phyloP scores from a whole-genome alignment of 352 stramenopile species.

The Phytopythium delawarense region DNA sequence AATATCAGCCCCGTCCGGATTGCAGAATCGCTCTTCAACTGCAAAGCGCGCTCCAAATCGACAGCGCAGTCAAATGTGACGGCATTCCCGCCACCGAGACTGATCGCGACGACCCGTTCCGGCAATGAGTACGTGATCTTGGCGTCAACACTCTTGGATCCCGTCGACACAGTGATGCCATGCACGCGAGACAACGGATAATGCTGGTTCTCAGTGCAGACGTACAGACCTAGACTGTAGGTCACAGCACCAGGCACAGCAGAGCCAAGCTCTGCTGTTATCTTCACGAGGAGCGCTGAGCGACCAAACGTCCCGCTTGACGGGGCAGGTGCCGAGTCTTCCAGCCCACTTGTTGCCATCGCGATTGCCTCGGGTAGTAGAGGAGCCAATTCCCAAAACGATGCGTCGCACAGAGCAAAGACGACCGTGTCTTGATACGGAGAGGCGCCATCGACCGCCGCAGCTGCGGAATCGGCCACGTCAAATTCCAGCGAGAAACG shows the following conservation, averaged over 20 bases:
- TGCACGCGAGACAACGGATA: conserved; percentile 32
- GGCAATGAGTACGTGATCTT: conserved; percentile 44
- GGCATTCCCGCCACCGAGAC: conserved; percentile 26
- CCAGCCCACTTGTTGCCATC: background rate
- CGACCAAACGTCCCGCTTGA: background rate
- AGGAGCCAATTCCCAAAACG: conserved; percentile 64
- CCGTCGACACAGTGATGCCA: conserved; percentile 21
- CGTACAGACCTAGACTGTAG: conserved; percentile 39
- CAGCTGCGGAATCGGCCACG: conserved; percentile 3
- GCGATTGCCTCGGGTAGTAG: conserved; percentile 39
- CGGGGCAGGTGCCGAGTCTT: background rate
- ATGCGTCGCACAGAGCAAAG: conserved; percentile 61
- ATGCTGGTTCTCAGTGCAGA: conserved; percentile 33
- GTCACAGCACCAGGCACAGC: conserved; percentile 13
- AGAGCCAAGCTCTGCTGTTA: conserved; percentile 17
- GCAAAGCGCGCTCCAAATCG: conserved; percentile 47
- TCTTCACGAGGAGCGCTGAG: conserved; percentile 38
- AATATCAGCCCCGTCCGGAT: conserved; percentile 50
- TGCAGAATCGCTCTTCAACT: conserved; percentile 20
- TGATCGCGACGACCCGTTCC: conserved; percentile 32
- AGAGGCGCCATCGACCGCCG: background rate
- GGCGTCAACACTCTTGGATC: conserved; percentile 15
- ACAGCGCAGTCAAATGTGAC: conserved; percentile 50
- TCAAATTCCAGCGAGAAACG: conserved; percentile 26
- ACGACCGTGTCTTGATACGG: conserved; percentile 19